These are phyloP conservation scores for Coelastrella sp. DNA, from an alignment of 139 green algal species.

Conservation along the genomic window DNA sequence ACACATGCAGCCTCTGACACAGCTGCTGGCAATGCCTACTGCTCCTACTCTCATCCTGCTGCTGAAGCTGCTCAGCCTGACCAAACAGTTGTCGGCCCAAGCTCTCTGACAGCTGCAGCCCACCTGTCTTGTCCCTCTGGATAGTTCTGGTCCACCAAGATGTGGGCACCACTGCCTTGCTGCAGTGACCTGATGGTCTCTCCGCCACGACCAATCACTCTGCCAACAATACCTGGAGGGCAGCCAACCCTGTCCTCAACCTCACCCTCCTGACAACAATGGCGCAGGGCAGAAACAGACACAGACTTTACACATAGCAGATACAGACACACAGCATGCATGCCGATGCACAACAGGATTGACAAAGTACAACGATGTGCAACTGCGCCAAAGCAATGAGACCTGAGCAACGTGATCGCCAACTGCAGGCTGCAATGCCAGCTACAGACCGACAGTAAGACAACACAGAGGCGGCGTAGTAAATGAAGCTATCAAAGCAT, in stretches of 20 bases:
- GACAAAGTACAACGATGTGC: no score
- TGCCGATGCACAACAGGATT: no score
- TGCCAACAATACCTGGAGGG: conserved; percentile 86
- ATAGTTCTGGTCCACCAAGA: conserved; percentile 79
- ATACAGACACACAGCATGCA: neutral
- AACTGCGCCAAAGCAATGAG: no score
- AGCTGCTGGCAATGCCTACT: neutral
- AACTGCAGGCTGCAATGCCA: no score
- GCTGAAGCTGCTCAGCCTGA: no score
- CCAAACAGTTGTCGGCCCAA: no score
- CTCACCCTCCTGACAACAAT: neutral
- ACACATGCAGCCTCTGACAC: neutral
- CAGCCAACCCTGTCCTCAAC: conserved; percentile 70
- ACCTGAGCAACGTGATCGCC: no score
- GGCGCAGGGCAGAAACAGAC: neutral
- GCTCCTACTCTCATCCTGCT: no score
- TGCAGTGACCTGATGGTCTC: conserved; percentile 98
- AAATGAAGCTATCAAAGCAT: no score
- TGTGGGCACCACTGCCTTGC: conserved; percentile 85
- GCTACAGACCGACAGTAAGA: no score
- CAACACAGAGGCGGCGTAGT: no score
- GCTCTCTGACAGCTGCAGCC: no score
- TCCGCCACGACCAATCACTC: conserved; percentile 94
- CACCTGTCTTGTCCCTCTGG: conserved; percentile 54
- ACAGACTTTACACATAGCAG: neutral